phyloP scores from a whole-genome alignment of 352 stramenopile genomes.

The Phytophthora sp. region DNA sequence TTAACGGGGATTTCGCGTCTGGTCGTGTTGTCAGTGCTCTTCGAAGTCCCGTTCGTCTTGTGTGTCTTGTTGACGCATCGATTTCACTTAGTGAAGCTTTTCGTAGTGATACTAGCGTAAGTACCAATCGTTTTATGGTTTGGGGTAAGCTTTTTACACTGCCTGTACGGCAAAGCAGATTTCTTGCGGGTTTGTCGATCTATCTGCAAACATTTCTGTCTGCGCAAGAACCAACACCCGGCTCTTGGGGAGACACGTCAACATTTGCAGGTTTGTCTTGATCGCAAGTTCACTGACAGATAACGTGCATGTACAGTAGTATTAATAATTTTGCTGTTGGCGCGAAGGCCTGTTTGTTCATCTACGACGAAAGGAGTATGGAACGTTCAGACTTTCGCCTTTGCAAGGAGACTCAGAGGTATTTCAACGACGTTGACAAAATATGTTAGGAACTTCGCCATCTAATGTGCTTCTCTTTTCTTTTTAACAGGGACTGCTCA shows the following conservation, averaged over 20 bases:
- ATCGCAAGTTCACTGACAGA: constrained; percentile 10
- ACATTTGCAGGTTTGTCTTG: constrained; percentile 64
- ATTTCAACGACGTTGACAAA: neutral
- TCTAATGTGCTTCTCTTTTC: constrained; percentile 2
- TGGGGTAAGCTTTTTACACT: neutral
- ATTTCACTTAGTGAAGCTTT: constrained; percentile 26
- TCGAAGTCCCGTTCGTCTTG: constrained; percentile 81
- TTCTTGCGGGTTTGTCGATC: constrained; percentile 39
- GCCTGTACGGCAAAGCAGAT: constrained; percentile 21
- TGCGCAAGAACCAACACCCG: constrained; percentile 42
- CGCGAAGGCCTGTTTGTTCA: constrained; percentile 55
- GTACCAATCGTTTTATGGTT: constrained; percentile 2
- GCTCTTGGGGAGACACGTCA: constrained; percentile 92
- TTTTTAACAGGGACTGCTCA: constrained; percentile 26
- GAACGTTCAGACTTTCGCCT: constrained; percentile 91
- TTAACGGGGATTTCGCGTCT: neutral
- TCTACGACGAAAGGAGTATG: constrained; percentile 90
- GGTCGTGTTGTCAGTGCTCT: constrained; percentile 67
- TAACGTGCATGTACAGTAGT: too few relatives aligned
- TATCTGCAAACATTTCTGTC: constrained; percentile 44
- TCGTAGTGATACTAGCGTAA: constrained; percentile 36
- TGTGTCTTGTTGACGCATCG: constrained; percentile 50
- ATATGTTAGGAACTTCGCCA: neutral
- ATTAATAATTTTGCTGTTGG: neutral
- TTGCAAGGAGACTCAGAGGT: constrained; percentile 51